Percentiles rank a stretch among this genome's conserved stretches.
Evolutionary conservation across 768 basidiomycete genomes (phyloP).

Genomic region (Pleurotus platypus): DNA sequence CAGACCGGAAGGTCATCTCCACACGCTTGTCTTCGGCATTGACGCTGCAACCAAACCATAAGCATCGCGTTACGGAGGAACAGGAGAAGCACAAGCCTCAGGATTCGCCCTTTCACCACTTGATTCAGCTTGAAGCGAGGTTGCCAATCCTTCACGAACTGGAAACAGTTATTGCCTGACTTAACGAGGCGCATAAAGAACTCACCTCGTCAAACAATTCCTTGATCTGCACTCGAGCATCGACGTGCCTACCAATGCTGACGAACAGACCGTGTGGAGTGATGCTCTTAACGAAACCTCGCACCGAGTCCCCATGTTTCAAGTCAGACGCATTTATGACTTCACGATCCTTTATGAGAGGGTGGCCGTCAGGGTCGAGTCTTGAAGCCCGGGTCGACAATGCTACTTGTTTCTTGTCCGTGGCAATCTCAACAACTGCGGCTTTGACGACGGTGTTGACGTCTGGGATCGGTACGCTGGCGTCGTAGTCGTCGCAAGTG

Average conservation of each 20-base stretch:
- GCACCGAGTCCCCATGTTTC: slow-evolving; percentile 67
- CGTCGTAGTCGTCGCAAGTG: slow-evolving; percentile 72
- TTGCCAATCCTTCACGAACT: slow-evolving; percentile 98
- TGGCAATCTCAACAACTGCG: slow-evolving; percentile 66
- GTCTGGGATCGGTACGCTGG: slow-evolving; percentile 50
- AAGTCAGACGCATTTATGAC: slow-evolving; percentile 59
- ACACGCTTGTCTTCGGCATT: slow-evolving; percentile 70
- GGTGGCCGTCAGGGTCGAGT: slow-evolving; percentile 47
- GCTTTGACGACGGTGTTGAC: slow-evolving; percentile 69
- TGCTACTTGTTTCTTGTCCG: slow-evolving; percentile 61
- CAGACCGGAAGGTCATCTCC: slow-evolving; percentile 86
- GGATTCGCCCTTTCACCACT: slow-evolving; percentile 81
- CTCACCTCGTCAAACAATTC: slow-evolving; percentile 85
- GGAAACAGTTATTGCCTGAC: slow-evolving; percentile 3
- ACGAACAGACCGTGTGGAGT: slow-evolving; percentile 89
- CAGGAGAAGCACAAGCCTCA: slow-evolving; percentile 46
- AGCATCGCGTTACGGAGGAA: background rate
- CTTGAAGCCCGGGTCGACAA: slow-evolving; percentile 80
- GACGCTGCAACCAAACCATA: slow-evolving; percentile 43
- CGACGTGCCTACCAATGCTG: slow-evolving; percentile 74
- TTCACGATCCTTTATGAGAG: slow-evolving; percentile 62
- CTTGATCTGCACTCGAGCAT: slow-evolving; percentile 89
- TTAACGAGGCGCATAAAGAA: slow-evolving; percentile 17
- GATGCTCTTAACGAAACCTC: slow-evolving; percentile 89
- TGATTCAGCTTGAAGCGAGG: slow-evolving; percentile 74